Evolutionary conservation across 139 green algal genomes (phyloP).

Genomic region (Chlorella ohadii): DNA sequence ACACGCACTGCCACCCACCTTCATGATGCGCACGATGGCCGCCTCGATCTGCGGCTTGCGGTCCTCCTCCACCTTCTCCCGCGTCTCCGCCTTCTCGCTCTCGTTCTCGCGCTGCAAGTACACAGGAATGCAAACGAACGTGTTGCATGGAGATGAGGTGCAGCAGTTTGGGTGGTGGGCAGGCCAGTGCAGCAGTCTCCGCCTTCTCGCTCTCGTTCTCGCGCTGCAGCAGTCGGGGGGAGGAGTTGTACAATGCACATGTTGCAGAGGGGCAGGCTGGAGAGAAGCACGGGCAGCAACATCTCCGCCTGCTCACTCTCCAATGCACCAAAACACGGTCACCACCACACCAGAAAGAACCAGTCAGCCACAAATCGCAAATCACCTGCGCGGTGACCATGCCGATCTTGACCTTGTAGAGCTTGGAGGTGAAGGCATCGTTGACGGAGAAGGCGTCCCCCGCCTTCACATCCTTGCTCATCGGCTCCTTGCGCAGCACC

Average conservation of each 20-base stretch:
- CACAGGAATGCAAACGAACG: constrained; percentile 33
- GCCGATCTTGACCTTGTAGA: constrained; percentile 85
- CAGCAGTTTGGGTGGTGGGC: too few relatives aligned
- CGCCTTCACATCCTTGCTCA: constrained; percentile 85
- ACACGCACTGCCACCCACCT: too few relatives aligned
- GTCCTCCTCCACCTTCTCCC: constrained; percentile 92
- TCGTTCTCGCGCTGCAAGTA: constrained; percentile 85
- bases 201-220: constrained; percentile 87
- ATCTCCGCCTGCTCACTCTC: constrained; percentile 93
- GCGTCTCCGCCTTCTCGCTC: constrained; percentile 88
- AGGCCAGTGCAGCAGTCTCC: too few relatives aligned
- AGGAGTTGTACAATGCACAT: too few relatives aligned
- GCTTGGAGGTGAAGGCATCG: constrained; percentile 82
- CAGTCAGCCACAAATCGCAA: too few relatives aligned
- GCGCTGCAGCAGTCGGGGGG: too few relatives aligned
- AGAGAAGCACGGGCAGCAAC: too few relatives aligned
- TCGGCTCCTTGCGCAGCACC: constrained; percentile 90
- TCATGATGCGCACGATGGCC: constrained; percentile 98
- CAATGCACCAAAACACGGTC: too few relatives aligned
- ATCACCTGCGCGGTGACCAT: constrained; percentile 48
- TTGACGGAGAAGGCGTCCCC: constrained; percentile 94
- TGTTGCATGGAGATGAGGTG: too few relatives aligned
- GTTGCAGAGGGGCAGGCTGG: too few relatives aligned
- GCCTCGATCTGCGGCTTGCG: constrained; percentile 98
- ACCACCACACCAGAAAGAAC: too few relatives aligned